These are phyloP conservation scores for Erucastrum elatum DNA, from an alignment of 345 rosid genomes.

Conservation along the genomic window DNA sequence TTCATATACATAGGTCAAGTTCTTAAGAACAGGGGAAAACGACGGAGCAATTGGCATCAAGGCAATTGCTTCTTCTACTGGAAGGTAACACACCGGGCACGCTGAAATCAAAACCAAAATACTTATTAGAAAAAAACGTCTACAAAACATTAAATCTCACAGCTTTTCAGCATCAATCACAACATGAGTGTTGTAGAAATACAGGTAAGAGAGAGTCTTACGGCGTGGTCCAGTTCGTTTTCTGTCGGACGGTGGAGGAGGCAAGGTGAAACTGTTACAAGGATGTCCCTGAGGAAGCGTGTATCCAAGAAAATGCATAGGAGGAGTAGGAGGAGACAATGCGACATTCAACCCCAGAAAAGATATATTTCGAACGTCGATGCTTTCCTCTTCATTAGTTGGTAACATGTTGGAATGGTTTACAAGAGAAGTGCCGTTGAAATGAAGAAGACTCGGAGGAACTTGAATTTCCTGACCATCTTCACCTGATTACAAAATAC, in stretches of 20 bases:
- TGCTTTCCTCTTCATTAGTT: constrained; percentile 13
- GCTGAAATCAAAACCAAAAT: constrained; percentile 54
- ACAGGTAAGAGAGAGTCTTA: constrained; percentile 42
- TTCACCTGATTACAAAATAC: constrained; percentile 55
- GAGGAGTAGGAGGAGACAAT: constrained; percentile 44
- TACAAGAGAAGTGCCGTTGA: constrained; percentile 41
- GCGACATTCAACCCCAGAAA: background rate
- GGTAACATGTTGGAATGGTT: constrained; percentile 32
- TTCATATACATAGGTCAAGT: constrained; percentile 71
- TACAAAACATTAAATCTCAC: constrained; percentile 4
- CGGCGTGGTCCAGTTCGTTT: constrained; percentile 97
- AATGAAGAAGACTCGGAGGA: constrained; percentile 43
- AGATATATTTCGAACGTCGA: constrained; percentile 30
- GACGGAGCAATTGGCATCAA: constrained; percentile 89
- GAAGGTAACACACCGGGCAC: constrained; percentile 97
- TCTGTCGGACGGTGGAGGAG: constrained; percentile 97
- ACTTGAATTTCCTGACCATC: constrained; percentile 53
- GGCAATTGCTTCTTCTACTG: constrained; percentile 88
- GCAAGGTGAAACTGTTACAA: constrained; percentile 76
- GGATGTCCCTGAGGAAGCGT: constrained; percentile 93
- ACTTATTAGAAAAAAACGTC: constrained; percentile 12
- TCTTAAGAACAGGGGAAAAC: constrained; percentile 73
- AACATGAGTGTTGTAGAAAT: background rate
- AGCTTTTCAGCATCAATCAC: constrained; percentile 13
- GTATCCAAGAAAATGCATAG: constrained; percentile 78